Conservation (phyloP, 345 rosid species). For the Stellera chamaejasme region DNA sequence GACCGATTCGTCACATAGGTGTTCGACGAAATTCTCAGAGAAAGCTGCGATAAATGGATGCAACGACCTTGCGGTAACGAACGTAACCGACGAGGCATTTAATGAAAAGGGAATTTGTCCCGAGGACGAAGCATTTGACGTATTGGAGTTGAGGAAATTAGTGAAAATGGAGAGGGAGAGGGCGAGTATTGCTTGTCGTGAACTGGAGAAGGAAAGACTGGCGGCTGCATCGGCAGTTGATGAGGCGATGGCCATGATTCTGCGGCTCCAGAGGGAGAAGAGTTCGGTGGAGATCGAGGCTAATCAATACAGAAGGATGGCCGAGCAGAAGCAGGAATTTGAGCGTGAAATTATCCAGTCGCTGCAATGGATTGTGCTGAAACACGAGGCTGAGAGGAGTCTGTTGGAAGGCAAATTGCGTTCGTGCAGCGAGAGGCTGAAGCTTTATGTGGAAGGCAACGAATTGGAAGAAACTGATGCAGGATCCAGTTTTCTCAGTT, state of each 20-base stretch:
- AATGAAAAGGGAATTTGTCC: slow-evolving; percentile 22
- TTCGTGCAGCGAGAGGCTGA: slow-evolving; percentile 19
- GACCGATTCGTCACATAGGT: slow-evolving; percentile 12
- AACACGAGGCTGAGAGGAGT: slow-evolving; percentile 31
- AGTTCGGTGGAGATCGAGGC: slow-evolving; percentile 50
- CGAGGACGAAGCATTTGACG: slow-evolving; percentile 55
- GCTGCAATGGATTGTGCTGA: slow-evolving; percentile 43
- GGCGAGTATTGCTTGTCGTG: slow-evolving; percentile 29
- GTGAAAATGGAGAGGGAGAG: slow-evolving; percentile 53
- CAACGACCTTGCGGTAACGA: slow-evolving; percentile 2
- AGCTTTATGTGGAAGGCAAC: slow-evolving; percentile 14
- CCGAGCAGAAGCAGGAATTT: slow-evolving; percentile 46
- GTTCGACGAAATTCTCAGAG: slow-evolving; percentile 15
- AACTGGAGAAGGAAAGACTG: slow-evolving; percentile 68
- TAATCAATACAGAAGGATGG: slow-evolving; percentile 42
- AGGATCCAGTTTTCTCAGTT: slow-evolving; percentile 8
- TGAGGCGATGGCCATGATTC: slow-evolving; percentile 84
- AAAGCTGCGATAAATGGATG: slow-evolving; percentile 12
- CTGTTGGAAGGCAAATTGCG: slow-evolving; percentile 29
- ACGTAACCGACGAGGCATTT: slow-evolving; percentile 8
- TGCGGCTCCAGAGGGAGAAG: slow-evolving; percentile 66
- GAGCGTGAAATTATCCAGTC: slow-evolving; percentile 55
- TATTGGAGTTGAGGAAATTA: slow-evolving; percentile 38
- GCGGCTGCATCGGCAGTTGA: slow-evolving; percentile 67
- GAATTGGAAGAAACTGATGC: slow-evolving; percentile 21